These are phyloP conservation scores for Colletotrichum ledebouriae DNA, from an alignment of 2,329 filamentous ascomycete genomes.

Conservation along the genomic window DNA sequence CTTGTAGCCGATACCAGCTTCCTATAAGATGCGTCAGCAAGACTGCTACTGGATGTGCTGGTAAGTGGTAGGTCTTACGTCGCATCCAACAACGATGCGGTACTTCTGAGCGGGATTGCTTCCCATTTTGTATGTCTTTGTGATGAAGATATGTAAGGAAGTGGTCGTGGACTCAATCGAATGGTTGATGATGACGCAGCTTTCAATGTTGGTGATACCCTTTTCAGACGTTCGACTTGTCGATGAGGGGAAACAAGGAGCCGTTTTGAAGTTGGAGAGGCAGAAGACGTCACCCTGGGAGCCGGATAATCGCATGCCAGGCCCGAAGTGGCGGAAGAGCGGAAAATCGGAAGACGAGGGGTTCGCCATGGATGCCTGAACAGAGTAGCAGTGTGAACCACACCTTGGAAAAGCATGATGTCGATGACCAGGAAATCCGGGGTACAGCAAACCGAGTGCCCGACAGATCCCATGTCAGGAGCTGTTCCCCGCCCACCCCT, in stretches of 20 bases:
- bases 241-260: not conserved
- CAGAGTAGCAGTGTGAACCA: constrained; percentile 11
- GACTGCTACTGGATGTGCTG: not conserved
- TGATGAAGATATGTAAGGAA: not conserved
- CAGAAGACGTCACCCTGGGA: not conserved
- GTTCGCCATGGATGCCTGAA: too few species aligned
- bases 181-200: not conserved
- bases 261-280: constrained; percentile 20
- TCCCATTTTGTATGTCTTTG: constrained; percentile 21
- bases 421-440: constrained; percentile 29
- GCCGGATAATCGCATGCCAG: constrained; percentile 8
- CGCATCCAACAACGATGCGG: constrained; percentile 67
- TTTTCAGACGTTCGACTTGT: not conserved
- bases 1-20: constrained; percentile 85
- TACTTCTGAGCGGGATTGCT: constrained; percentile 54
- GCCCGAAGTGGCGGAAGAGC: constrained; percentile 17
- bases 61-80: constrained; percentile 56
- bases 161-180: too few species aligned
- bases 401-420: constrained; percentile 4
- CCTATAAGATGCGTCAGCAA: constrained; percentile 52
- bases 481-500: constrained; percentile 23
- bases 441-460: constrained; percentile 18
- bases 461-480: constrained; percentile 22
- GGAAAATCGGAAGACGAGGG: constrained; percentile 20
- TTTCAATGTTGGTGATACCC: not conserved